phyloP scores from a whole-genome alignment of 495 filamentous ascomycete genomes.

The Penicillium canariense region DNA sequence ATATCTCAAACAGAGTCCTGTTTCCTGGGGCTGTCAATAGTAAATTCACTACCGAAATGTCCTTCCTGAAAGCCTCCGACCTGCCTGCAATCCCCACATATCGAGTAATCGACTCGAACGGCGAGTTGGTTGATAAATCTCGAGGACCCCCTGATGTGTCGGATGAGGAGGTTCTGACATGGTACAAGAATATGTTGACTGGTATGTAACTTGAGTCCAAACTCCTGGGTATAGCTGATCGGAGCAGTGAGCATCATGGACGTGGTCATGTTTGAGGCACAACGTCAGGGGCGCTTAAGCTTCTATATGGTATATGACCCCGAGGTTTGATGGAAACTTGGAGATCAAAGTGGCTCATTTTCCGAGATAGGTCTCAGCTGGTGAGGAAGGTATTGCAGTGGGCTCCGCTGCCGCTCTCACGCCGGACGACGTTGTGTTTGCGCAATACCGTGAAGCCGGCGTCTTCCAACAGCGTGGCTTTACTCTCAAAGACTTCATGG shows the following conservation, averaged over 20 bases:
- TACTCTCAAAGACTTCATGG: constrained; percentile 86
- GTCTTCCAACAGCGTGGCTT: constrained; percentile 90
- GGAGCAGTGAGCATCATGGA: constrained; percentile 81
- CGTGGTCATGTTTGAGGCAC: constrained; percentile 88
- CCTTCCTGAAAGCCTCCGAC: constrained; percentile 67
- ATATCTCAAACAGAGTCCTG: constrained; percentile 55
- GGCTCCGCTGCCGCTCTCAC: constrained; percentile 79
- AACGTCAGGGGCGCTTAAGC: constrained; percentile 75
- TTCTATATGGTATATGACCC: constrained; percentile 89
- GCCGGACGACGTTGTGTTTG: constrained; percentile 86
- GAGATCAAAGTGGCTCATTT: neutral
- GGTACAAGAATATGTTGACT: constrained; percentile 67
- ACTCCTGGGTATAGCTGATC: constrained; percentile 5
- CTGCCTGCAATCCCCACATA: constrained; percentile 77
- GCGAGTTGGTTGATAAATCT: constrained; percentile 69
- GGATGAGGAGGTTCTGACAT: constrained; percentile 63
- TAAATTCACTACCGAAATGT: constrained; percentile 77
- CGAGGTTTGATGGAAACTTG: neutral
- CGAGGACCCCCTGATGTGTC: constrained; percentile 59
- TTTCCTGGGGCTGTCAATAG: constrained; percentile 96
- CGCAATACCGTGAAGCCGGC: constrained; percentile 92
- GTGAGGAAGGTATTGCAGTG: constrained; percentile 92
- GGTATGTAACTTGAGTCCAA: constrained; percentile 30
- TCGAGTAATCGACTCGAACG: constrained; percentile 81
- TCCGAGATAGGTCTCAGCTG: constrained; percentile 66